Base-by-base conservation (phyloP, 352 stramenopile genomes). In the Albugo laibachii region DNA sequence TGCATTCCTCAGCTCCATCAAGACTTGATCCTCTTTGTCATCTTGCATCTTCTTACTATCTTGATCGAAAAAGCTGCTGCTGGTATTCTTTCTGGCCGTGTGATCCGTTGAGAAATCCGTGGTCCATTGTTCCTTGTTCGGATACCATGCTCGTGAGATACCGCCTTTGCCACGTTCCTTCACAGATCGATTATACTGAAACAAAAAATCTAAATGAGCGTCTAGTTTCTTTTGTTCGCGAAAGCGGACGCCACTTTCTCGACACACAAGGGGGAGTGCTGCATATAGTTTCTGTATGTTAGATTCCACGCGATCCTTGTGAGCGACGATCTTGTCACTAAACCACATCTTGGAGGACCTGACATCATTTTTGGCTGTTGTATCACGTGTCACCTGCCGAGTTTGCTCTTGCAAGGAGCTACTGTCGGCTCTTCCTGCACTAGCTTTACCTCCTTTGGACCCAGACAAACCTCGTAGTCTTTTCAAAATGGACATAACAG, bases 271-370 rank as follows among this genome's bases (percentile, higher is more conserved):
- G 13, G 78, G 78, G 38, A 91, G 55, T 13, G 69, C 78, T 3
- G 73, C 75, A 48, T 91, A 91, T n/a, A 91, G 49, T 43, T 82
- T 84, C 49, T 88, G 74, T 14, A 91, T 66, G 40, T 91, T 86
- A 2, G 70, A 81, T 56, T 87, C 78, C 18, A 91, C 73, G 15
- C 78, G 72, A 10, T 87, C 73, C 45, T 91, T 91, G 56, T 88
- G 74, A 21, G 64, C 56, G 15, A 84, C 67, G 37, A 87, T 63
- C 54, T 80, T 83, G 54, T 87, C 72, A 37, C 74, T 87, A 51
- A 87, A 84, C 71, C 71, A 87, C 72, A 87, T 83, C 27, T 71
- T 66, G n/a, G 71, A 84, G 13, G 67, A 59, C 39, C 4, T 45
- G 49, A 4, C 41, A 35, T 20, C 54, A 36, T 2, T 50, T 42